Conservation (phyloP, 441 rosid genomes). For the Erodium moschatum region DNA sequence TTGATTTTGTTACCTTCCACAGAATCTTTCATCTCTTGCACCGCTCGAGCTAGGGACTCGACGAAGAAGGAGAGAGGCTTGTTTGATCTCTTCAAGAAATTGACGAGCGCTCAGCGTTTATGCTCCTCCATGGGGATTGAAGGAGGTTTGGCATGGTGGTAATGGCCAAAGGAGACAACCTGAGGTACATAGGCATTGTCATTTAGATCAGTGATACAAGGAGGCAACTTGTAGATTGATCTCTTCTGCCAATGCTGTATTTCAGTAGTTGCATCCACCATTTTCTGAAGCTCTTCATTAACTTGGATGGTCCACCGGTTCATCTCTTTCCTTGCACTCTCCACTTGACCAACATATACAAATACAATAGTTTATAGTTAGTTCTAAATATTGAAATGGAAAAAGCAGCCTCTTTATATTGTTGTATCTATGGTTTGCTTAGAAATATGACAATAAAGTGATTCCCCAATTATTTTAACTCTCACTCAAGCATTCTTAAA, state of each 20-base stretch:
- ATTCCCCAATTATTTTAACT: background rate
- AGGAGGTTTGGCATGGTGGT: slow-evolving; percentile 25
- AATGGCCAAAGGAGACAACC: slow-evolving; percentile 40
- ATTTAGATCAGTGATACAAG: slow-evolving; percentile 25
- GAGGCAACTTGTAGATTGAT: slow-evolving; percentile 31
- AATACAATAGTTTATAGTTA: too few relatives aligned
- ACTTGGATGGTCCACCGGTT: slow-evolving; percentile 22
- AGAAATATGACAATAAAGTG: background rate
- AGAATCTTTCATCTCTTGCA: slow-evolving; percentile 22
- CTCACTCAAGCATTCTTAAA: background rate
- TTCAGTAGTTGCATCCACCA: slow-evolving; percentile 20
- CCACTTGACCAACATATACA: background rate
- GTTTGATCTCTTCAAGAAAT: slow-evolving; percentile 26
- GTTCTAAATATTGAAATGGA: background rate
- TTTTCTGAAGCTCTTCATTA: slow-evolving; percentile 14
- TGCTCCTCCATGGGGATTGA: slow-evolving; percentile 47
- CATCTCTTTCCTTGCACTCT: slow-evolving; percentile 10
- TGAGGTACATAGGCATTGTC: slow-evolving; percentile 30
- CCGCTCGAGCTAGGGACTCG: slow-evolving; percentile 19
- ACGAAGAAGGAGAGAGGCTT: slow-evolving; percentile 20
- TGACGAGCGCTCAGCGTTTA: slow-evolving; percentile 31
- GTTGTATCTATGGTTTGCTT: background rate
- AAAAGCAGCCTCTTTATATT: background rate
- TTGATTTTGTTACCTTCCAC: too few relatives aligned
- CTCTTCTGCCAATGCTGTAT: slow-evolving; percentile 25